Evolutionary conservation across 179 eudicot genomes (phyloP).

Genomic region (Gypsophila paniculata): DNA sequence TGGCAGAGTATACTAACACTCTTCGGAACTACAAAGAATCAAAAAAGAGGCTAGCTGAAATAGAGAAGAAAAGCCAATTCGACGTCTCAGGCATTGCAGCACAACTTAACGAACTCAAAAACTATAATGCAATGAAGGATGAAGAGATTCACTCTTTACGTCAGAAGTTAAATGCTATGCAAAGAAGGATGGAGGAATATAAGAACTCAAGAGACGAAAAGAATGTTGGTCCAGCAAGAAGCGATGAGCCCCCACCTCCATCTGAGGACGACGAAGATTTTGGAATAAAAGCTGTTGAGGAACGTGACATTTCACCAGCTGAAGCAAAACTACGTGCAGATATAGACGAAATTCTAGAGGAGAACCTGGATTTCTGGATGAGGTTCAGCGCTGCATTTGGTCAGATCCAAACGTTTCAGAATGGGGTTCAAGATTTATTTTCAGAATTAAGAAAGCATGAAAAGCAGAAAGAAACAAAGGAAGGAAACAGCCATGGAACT

Average conservation of each 20-base stretch:
- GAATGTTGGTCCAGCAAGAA: slow-evolving; percentile 18
- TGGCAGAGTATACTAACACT: slow-evolving; percentile 53
- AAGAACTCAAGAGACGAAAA: slow-evolving; percentile 22
- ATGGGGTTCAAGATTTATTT: slow-evolving; percentile 51
- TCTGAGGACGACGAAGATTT: slow-evolving; percentile 33
- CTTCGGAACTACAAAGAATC: slow-evolving; percentile 55
- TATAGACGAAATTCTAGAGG: slow-evolving; percentile 65
- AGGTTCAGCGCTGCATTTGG: slow-evolving; percentile 66
- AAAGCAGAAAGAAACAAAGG: slow-evolving; percentile 35
- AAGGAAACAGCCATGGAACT: slow-evolving; percentile 29
- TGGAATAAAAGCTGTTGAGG: slow-evolving; percentile 24
- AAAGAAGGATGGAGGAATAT: slow-evolving; percentile 32
- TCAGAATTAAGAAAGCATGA: slow-evolving; percentile 47
- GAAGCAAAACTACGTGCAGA: slow-evolving; percentile 62
- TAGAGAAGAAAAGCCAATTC: slow-evolving; percentile 49
- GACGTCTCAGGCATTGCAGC: slow-evolving; percentile 34
- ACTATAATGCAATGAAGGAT: slow-evolving; percentile 52
- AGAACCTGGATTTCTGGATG: slow-evolving; percentile 79
- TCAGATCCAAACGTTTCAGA: slow-evolving; percentile 64
- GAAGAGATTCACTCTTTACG: slow-evolving; percentile 51
- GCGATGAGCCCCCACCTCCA: slow-evolving; percentile 18
- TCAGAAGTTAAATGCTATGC: slow-evolving; percentile 38
- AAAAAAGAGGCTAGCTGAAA: slow-evolving; percentile 52
- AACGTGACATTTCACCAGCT: slow-evolving; percentile 37
- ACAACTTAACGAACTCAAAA: slow-evolving; percentile 48